A percentile compares a stretch with the other conserved stretches of the same genome.
Evolutionary conservation across 2,329 filamentous ascomycete genomes (phyloP).

Genomic region (Tolypocladium nubicola): DNA sequence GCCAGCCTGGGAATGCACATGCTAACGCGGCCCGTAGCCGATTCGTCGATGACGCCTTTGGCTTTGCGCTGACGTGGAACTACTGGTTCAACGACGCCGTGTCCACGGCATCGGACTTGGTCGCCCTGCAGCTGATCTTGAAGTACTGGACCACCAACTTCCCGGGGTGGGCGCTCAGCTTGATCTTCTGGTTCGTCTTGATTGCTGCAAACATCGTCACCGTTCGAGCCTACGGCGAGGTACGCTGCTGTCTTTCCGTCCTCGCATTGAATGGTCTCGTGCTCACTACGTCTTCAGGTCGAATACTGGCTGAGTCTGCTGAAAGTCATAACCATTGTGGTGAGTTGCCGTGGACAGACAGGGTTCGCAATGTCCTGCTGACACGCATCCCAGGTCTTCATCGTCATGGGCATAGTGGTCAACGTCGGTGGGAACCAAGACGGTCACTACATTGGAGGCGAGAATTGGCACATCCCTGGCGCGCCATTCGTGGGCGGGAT

Average conservation of each 20-base stretch:
- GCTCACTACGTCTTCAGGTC: constrained; percentile 20
- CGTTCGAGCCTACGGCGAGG: constrained; percentile 24
- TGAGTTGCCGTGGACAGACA: constrained; percentile 5
- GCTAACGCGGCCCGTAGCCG: constrained; percentile 14
- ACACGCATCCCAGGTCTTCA: constrained; percentile 34
- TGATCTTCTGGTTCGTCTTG: constrained; percentile 49
- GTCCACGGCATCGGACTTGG: constrained; percentile 44
- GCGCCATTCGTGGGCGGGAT: constrained; percentile 57
- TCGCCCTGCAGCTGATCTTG: constrained; percentile 40
- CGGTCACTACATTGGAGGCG: constrained; percentile 45
- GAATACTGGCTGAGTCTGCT: constrained; percentile 47
- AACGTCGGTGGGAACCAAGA: constrained; percentile 41
- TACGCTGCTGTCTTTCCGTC: constrained; percentile 2
- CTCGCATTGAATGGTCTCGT: not conserved
- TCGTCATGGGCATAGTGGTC: constrained; percentile 48
- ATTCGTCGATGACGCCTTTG: constrained; percentile 42
- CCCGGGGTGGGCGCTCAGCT: constrained; percentile 50
- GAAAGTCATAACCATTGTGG: constrained; percentile 41
- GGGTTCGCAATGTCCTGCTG: not conserved
- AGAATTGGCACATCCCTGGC: constrained; percentile 46
- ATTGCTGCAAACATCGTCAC: constrained; percentile 29
- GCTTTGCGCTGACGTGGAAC: constrained; percentile 46
- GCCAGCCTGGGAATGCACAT: not conserved
- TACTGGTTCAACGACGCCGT: constrained; percentile 57
- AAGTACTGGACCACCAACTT: constrained; percentile 53